Percentiles rank a stretch among this genome's conserved stretches.
These are phyloP conservation scores for Alectoria sarmentosa DNA, from an alignment of 495 filamentous ascomycete genomes.

Conservation along the genomic window DNA sequence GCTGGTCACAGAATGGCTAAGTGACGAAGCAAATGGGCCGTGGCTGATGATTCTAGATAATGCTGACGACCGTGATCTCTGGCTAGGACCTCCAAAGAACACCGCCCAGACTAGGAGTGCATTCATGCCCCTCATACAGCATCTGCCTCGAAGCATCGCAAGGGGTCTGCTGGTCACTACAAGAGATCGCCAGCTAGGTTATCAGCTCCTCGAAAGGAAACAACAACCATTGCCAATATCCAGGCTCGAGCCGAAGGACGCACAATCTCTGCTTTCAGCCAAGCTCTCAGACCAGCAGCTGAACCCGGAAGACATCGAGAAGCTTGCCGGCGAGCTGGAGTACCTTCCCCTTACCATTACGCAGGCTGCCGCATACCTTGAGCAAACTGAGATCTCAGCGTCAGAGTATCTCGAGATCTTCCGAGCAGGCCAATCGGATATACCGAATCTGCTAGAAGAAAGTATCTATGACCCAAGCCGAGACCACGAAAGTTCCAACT, in stretches of 20 bases:
- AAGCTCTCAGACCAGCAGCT: slow-evolving; percentile 12
- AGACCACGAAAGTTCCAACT: slow-evolving; percentile 29
- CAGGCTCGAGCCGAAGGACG: slow-evolving; percentile 15
- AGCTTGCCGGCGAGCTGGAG: slow-evolving; percentile 22
- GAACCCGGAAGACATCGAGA: slow-evolving; percentile 6
- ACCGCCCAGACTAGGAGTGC: background rate
- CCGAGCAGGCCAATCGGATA: slow-evolving; percentile 16
- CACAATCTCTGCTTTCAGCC: slow-evolving; percentile 12
- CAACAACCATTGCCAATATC: slow-evolving; percentile 15
- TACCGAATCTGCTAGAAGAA: slow-evolving; percentile 19
- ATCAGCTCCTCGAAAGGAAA: slow-evolving; percentile 18
- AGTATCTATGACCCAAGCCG: slow-evolving; percentile 27
- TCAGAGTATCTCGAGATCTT: slow-evolving; percentile 24
- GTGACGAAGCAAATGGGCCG: slow-evolving; percentile 28
- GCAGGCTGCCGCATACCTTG: slow-evolving; percentile 28
- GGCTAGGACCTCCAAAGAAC: background rate
- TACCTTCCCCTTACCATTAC: slow-evolving; percentile 30
- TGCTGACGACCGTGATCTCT: slow-evolving; percentile 41
- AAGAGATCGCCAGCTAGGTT: slow-evolving; percentile 24
- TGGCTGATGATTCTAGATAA: slow-evolving; percentile 51
- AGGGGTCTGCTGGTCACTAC: slow-evolving; percentile 31
- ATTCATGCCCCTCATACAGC: slow-evolving; percentile 22
- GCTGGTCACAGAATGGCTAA: slow-evolving; percentile 37
- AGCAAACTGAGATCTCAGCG: slow-evolving; percentile 24
- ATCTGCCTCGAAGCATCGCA: slow-evolving; percentile 25